Evolutionary conservation across 2,329 filamentous ascomycete species (phyloP), one percentile per base, ranked within the genome.

Genomic region (Xylariaceae sp.): DNA sequence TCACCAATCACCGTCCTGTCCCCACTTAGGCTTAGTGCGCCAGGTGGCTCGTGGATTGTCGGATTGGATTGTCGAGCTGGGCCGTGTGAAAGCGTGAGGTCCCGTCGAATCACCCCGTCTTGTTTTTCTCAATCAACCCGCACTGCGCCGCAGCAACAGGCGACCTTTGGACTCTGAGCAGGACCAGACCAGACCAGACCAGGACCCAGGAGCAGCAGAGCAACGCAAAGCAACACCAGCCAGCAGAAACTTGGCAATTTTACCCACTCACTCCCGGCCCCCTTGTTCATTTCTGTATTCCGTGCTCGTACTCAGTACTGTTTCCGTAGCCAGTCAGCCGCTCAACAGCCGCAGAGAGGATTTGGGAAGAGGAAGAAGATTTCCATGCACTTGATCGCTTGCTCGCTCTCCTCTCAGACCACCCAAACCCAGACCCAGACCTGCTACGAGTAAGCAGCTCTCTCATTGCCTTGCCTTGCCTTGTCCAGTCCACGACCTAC

Each of bases 341-440:
- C 54, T 44, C 56, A 41, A 50, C 57, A 54, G 60, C 47, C 59
- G 56, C 35, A 37, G 51, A 53, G 37, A 13, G 11, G 11, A 30
- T 30, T 30, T 58, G 53, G 53, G 53, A 49, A 61, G 60, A 61
- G 60, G 51, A 57, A 60, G 53, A 57, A 55, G 59, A 62, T 61
- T 57, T 59, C 60, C 60, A 61, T 57, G 60, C 57, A 41, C 57
- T 57, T 51, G 57, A 59, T 61, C 61, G 53, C 58, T 57, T 58
- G 56, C 61, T 23, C 56, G 56, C 62, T 63, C 55, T 59, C 59
- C 61, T 65, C 63, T 59, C 60, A 64, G 64, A 63, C 60, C 63
- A 64, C 63, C 23, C 23, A 30, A 30, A 30, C 23, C 23, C 23
- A 30, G 23, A 30, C 23, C 23, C 23, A 30, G 23, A 30, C 23